Conservation (phyloP, 495 filamentous ascomycete species). For the Neohortaea acidophila region DNA sequence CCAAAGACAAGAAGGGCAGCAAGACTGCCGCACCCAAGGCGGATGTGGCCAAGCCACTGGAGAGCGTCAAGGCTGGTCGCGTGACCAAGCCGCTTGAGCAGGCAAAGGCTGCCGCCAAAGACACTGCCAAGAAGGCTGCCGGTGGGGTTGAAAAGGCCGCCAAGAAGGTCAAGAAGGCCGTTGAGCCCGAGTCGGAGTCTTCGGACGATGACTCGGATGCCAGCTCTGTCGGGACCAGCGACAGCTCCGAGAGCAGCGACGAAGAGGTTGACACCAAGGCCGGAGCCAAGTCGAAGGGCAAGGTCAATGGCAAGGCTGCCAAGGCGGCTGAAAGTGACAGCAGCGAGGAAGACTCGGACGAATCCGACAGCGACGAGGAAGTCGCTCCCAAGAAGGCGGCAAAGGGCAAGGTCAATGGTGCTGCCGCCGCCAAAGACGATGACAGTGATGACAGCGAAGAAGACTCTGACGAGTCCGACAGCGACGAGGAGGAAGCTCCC, state of each 20-base stretch:
- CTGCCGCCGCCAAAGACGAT: conserved; percentile 22
- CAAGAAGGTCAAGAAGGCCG: conserved; percentile 36
- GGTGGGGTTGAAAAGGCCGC: conserved; percentile 27
- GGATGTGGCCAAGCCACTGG: conserved; percentile 4
- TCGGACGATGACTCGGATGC: conserved; percentile 27
- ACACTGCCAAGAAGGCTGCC: conserved; percentile 22
- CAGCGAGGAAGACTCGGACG: conserved; percentile 20
- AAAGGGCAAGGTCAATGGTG: conserved; percentile 21
- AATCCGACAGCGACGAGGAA: conserved; percentile 28
- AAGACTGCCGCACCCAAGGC: conserved; percentile 27
- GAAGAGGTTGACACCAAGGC: conserved; percentile 21
- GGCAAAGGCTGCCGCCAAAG: conserved; percentile 26
- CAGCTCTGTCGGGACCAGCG: conserved; percentile 14
- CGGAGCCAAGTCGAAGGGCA: conserved; percentile 14
- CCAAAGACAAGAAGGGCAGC: conserved; percentile 33
- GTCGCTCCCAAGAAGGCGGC: conserved; percentile 18
- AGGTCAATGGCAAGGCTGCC: conserved; percentile 1
- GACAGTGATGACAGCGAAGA: conserved; percentile 21
- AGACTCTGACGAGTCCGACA: conserved; percentile 22
- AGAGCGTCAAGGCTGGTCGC: conserved; percentile 33
- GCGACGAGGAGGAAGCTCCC: conserved; percentile 5
- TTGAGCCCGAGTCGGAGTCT: conserved; percentile 32
- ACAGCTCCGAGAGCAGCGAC: conserved; percentile 24
- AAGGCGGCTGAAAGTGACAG: conserved; percentile 3
- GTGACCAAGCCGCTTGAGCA: conserved; percentile 30